A percentile compares a stretch with the other conserved stretches of the same genome.
phyloP scores from a whole-genome alignment of 176 grass and related monocot genomes.

The Triticum urartu region DNA sequence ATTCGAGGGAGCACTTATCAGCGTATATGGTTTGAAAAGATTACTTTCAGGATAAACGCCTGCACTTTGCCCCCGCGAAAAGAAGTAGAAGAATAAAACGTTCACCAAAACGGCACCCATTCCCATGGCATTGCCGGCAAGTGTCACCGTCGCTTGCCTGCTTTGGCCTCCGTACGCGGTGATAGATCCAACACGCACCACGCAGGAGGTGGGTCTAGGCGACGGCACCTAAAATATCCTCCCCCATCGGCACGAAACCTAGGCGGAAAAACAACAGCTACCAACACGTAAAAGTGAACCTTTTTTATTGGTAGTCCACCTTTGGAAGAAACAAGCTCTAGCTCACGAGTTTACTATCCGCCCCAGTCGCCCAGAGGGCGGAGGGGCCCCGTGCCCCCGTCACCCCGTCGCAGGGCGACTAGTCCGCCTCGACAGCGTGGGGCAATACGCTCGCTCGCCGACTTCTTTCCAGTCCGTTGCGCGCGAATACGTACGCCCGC shows the following conservation, averaged over 20 bases:
- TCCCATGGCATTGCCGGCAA: background rate
- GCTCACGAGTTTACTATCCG: slow-evolving; percentile 12
- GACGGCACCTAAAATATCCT: background rate
- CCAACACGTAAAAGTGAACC: background rate
- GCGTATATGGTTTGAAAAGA: background rate
- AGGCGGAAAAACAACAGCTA: background rate
- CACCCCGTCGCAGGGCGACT: background rate
- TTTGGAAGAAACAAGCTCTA: background rate
- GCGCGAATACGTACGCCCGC: background rate
- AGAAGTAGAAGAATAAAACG: background rate
- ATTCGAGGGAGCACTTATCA: no score
- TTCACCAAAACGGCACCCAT: background rate
- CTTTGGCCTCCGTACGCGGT: background rate
- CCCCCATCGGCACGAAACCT: slow-evolving; percentile 6
- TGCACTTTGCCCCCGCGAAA: background rate
- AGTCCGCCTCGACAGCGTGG: background rate
- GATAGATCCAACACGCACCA: slow-evolving; percentile 20
- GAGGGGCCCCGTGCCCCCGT: background rate
- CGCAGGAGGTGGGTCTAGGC: background rate
- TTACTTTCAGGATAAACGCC: background rate
- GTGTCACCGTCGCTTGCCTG: background rate
- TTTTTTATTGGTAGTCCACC: background rate
- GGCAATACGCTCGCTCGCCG: background rate
- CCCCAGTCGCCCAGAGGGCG: background rate
- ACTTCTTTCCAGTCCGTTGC: background rate